phyloP scores from a whole-genome alignment of 1,139 yeast species.

The Blastobotrys ciferrii region DNA sequence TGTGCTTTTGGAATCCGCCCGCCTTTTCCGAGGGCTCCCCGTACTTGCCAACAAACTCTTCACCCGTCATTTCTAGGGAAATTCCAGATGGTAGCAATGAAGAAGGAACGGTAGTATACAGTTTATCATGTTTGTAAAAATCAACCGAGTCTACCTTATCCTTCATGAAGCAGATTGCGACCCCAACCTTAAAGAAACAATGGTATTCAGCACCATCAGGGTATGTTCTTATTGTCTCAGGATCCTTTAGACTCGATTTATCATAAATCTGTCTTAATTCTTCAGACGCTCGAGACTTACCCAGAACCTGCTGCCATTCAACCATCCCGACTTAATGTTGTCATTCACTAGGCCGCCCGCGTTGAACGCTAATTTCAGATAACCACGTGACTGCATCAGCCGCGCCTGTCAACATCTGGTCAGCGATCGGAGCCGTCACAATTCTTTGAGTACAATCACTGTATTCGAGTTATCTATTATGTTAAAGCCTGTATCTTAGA shows the following conservation, averaged over 20 bases:
- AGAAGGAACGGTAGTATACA: conserved; percentile 17
- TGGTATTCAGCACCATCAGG: conserved; percentile 23
- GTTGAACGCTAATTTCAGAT: no score
- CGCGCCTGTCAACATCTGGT: no score
- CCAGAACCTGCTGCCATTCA: conserved; percentile 3
- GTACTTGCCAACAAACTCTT: conserved; percentile 26
- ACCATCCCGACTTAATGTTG: no score
- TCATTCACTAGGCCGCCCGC: no score
- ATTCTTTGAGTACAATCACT: no score
- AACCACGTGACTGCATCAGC: no score
- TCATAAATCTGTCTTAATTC: not conserved
- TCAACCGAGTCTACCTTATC: conserved; percentile 27
- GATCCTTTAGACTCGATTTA: conserved; percentile 2
- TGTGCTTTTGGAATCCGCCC: conserved; percentile 24
- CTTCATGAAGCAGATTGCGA: conserved; percentile 24
- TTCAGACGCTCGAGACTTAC: not conserved
- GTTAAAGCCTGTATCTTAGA: no score
- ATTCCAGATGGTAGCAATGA: conserved; percentile 22
- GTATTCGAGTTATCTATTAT: no score
- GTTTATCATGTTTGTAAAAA: conserved; percentile 23
- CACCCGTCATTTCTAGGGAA: conserved; percentile 23
- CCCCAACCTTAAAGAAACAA: conserved; percentile 27
- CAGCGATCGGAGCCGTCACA: no score
- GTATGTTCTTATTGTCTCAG: conserved; percentile 18
- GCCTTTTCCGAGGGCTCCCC: conserved; percentile 34